Evolutionary conservation across 345 rosid genomes (phyloP).

Genomic region (Eucalyptus regnans): DNA sequence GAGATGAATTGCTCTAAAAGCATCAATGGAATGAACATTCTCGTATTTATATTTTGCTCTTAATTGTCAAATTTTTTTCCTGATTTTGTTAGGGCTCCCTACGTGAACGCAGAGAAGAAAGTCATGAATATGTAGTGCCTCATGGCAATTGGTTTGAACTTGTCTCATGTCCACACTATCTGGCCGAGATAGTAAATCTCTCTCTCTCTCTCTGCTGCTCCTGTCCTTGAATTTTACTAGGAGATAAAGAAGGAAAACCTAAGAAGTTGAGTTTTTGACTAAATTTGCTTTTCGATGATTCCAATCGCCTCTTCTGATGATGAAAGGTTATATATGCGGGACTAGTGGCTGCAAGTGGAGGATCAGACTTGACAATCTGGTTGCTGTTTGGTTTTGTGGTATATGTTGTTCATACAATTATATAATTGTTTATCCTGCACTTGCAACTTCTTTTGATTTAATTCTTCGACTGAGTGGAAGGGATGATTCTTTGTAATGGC

Average conservation of each 20-base stretch:
- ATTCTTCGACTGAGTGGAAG: neutral
- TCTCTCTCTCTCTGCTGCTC: neutral
- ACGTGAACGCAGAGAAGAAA: conserved; percentile 15
- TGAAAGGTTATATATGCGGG: conserved; percentile 58
- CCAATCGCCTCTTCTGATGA: neutral
- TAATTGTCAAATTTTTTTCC: neutral
- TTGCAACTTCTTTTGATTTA: neutral
- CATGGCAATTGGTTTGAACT: conserved; percentile 74
- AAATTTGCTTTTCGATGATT: neutral
- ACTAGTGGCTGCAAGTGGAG: conserved; percentile 61
- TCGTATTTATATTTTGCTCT: neutral
- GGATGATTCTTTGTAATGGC: neutral
- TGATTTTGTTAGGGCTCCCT: conserved; percentile 37
- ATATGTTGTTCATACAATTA: neutral
- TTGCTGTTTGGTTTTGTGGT: conserved; percentile 60
- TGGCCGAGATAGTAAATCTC: conserved; percentile 65
- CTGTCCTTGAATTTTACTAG: neutral
- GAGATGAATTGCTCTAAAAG: neutral
- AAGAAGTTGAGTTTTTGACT: neutral
- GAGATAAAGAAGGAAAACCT: neutral
- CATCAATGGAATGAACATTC: neutral
- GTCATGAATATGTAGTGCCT: conserved; percentile 37
- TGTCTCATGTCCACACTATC: conserved; percentile 68
- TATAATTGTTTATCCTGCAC: neutral
- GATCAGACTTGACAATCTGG: conserved; percentile 50